These are phyloP conservation scores for Penicillium paneum DNA, from an alignment of 2,329 filamentous ascomycete genomes.

Conservation along the genomic window DNA sequence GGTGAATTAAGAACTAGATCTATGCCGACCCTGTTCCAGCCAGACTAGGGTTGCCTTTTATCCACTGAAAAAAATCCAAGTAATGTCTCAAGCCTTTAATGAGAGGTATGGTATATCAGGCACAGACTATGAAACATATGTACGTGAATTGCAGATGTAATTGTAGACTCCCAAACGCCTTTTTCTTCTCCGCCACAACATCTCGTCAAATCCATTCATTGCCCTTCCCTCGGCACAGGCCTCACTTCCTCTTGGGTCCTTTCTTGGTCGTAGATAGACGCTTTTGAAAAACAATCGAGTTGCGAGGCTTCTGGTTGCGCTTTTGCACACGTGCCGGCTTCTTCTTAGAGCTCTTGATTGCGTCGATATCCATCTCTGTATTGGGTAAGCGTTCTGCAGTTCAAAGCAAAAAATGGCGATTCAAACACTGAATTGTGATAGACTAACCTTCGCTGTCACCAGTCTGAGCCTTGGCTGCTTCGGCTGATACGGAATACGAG, in stretches of 20 bases:
- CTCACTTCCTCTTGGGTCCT: slow-evolving; percentile 33
- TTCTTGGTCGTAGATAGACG: slow-evolving; percentile 33
- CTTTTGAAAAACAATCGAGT: slow-evolving; percentile 40
- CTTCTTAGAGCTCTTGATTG: slow-evolving; percentile 25
- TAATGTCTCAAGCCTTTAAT: neutral
- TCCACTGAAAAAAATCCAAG: neutral
- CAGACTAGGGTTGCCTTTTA: neutral
- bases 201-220: neutral
- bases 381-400: slow-evolving; percentile 5
- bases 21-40: neutral
- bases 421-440: neutral
- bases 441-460: slow-evolving; percentile 24
- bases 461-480: slow-evolving; percentile 12
- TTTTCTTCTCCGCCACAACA: neutral
- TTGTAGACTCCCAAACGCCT: slow-evolving; percentile 14
- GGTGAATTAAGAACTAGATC: neutral
- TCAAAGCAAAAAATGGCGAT: neutral
- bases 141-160: slow-evolving; percentile 6
- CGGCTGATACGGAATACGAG: slow-evolving; percentile 8
- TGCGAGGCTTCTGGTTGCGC: slow-evolving; percentile 35
- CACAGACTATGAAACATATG: slow-evolving; percentile 9
- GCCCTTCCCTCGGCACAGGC: neutral
- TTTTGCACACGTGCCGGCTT: slow-evolving; percentile 41
- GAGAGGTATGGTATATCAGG: slow-evolving; percentile 4
- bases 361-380: slow-evolving; percentile 43